Base-by-base conservation (phyloP, 805 yeast genomes). In the Scheffersomyces stipitis region DNA sequence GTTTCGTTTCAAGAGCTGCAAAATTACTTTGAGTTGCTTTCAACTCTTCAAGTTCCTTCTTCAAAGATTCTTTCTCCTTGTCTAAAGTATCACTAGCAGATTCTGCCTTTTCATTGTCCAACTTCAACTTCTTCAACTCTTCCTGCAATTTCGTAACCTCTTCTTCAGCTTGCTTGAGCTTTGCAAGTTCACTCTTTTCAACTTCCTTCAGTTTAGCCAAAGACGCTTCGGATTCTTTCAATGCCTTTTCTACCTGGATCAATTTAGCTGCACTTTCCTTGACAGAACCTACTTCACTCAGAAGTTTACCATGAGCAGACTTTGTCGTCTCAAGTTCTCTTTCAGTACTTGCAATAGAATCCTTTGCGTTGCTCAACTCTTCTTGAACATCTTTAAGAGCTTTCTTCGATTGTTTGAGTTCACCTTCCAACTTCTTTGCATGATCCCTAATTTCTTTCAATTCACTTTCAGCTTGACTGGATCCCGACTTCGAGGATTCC, bases 1-100 rank as follows among this genome's bases (percentile, higher is more conserved):
- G 13, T 31, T 26, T 36, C 2, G 31, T 16, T 16, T 27, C 34
- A 18, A 31, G 22, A 31, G 16, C 17, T 16, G 18, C 30, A 5
- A 17, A 24, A 12, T 28, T 28, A 8, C 24, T 33, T 16, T 18
- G 5, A n/a, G 28, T 18, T 4, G 28, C 2, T 28, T 31, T 26
- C 18, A 31, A 18, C 24, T n/a, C 15, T 3, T 17, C 4, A 5
- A 35, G 7, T 15, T 35, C 18, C 33, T 30, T 30, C 3, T 14
- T 14, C 16, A 33, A 33, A 5, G 15, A 5, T 8, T n/a, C 26
- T 10, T 31, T 18, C n/a, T 32, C 33, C 15, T 28, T 34, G 7
- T 27, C 20, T 15, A 30, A 16, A 15, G 4, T 10, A 9, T 34
- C 34, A 5, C 26, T 30, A 12, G 31, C 26, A 9, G 35, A 28